Evolutionary conservation across 768 basidiomycete species (phyloP), one percentile per base, ranked within the genome.

Genomic region (Leucocoprinus sp.): DNA sequence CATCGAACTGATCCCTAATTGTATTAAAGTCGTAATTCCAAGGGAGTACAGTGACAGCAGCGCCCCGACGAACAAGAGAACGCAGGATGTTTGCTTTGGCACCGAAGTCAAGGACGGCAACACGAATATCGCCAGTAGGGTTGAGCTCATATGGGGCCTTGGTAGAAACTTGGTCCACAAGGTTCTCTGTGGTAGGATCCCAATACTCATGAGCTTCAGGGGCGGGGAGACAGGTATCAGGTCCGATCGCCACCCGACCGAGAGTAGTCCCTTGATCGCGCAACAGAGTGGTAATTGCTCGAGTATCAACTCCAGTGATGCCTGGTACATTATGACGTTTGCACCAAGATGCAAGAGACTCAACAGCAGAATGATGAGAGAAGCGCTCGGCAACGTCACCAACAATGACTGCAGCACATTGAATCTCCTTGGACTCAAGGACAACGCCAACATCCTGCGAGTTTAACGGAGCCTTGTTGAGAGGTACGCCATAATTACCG

Each of bases 1-100:
- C 96, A 57, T 98, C 96, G 57, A 72, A 98, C 48, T 86, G 74
- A 62, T 97, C 89, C 45, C 92, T 78, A 51, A 98, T 71, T 9
- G 80, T 61, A 66, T 96, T 93, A 72, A 99, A 97, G 66, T 99
- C 90, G 64, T 75, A 95, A 65, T 98, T 82, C 96, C 96, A 99
- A 0, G 96, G 96, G 27, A 98, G 69, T 43, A 99, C 93, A 6
- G 95, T 97, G 34, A 98, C 89, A 15, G 86, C 76, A 1, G 92
- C 96, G 46, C 82, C 88, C 33, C 96, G 85, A 54, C 86, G 82
- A 52, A 96, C 82, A 52, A 99, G 82, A 2, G 91, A 80, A 48
- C 96, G 90, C 45, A 91, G 69, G 51, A 99, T 99, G 67, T 99
- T 99, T 40, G 96, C 93, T 65, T 99, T 99, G 49, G 84, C 85